These are phyloP conservation scores for Isabelozyma heimii DNA, from an alignment of 805 yeast genomes.

Conservation along the genomic window DNA sequence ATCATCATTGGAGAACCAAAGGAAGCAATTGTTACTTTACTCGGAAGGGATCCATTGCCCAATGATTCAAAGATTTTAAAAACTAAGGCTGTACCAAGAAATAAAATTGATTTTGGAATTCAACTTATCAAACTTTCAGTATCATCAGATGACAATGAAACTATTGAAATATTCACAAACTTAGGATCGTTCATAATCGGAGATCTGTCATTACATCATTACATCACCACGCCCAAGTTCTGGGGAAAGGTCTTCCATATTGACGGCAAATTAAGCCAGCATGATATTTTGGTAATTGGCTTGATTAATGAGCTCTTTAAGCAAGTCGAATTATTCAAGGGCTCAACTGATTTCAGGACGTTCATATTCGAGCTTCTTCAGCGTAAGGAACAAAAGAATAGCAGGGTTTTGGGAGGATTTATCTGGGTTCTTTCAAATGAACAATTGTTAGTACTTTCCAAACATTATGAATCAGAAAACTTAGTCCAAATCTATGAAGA, in stretches of 20 bases:
- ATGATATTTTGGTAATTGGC: not conserved
- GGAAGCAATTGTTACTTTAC: conserved; percentile 14
- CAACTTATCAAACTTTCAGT: not conserved
- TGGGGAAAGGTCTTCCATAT: not conserved
- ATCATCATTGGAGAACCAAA: conserved; percentile 60
- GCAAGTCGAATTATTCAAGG: not conserved
- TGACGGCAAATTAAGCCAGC: not conserved
- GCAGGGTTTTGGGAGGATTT: not conserved
- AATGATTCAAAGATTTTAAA: conserved; percentile 1
- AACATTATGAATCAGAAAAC: not conserved
- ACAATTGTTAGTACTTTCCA: not conserved
- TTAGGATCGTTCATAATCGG: not conserved
- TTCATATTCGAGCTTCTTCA: not conserved
- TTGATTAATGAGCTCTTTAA: not conserved
- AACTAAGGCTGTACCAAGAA: conserved; percentile 1
- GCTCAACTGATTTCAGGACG: not conserved
- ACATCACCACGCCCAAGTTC: not conserved
- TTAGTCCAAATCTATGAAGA: not conserved
- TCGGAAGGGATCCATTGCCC: not conserved
- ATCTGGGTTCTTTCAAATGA: not conserved
- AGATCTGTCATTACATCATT: not conserved
- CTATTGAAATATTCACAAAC: not conserved
- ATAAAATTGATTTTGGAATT: not conserved
- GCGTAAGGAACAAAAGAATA: not conserved
- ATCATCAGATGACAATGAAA: not conserved